These are phyloP conservation scores for Sporodiniella umbellata DNA, from an alignment of 371 early-diverging fungal genomes.

Conservation along the genomic window DNA sequence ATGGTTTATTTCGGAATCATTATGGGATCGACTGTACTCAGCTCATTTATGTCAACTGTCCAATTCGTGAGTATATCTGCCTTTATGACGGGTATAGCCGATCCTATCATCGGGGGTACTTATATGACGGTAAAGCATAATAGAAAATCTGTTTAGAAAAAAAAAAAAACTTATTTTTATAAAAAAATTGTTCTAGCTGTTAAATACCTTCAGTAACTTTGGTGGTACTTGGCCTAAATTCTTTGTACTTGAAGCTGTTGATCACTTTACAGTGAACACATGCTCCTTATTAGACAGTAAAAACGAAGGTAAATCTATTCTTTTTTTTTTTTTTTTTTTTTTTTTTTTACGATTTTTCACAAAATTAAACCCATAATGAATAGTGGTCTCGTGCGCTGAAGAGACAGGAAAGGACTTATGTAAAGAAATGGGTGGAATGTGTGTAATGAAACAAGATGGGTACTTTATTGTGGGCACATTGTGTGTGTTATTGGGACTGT, in stretches of 20 bases:
- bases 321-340: too few relatives aligned
- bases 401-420: conserved; percentile 67
- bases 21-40: conserved; percentile 77
- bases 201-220: conserved; percentile 94
- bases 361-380: not conserved
- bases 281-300: conserved; percentile 45
- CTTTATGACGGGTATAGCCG: conserved; percentile 92
- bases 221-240: conserved; percentile 97
- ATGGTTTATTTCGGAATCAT: conserved; percentile 77
- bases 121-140: conserved; percentile 86
- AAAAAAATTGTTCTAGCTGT: too few relatives aligned
- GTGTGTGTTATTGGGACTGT: conserved; percentile 65
- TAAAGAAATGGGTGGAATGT: conserved; percentile 64
- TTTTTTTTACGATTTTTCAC: too few relatives aligned
- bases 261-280: conserved; percentile 76
- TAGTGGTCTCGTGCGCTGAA: conserved; percentile 52
- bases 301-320: conserved; percentile 31
- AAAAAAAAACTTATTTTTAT: conserved; percentile 1
- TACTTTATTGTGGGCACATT: conserved; percentile 78
- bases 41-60: conserved; percentile 89
- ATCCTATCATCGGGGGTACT: conserved; percentile 95
- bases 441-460: conserved; percentile 73
- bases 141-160: not conserved
- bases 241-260: conserved; percentile 94
- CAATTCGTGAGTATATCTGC: conserved; percentile 95